Percentiles rank a stretch among this genome's conserved stretches.
These are phyloP conservation scores for Austroboletus eburneus DNA, from an alignment of 768 basidiomycete genomes.

Conservation along the genomic window DNA sequence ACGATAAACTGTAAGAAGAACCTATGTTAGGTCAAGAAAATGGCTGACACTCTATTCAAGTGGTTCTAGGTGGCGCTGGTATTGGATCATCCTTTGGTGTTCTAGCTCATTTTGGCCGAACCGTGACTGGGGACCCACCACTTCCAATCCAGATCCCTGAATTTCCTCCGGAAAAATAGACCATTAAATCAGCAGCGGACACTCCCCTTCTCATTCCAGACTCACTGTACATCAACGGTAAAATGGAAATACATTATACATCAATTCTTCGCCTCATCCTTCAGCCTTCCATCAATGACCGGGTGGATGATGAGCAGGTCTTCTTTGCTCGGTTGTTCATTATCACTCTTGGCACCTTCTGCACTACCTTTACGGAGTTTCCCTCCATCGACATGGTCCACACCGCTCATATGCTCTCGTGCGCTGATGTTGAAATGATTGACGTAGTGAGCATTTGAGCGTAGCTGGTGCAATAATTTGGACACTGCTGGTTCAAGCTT, in stretches of 20 bases:
- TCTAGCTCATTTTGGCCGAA: constrained; percentile 51
- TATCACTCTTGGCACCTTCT: constrained; percentile 6
- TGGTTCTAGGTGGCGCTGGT: constrained; percentile 69
- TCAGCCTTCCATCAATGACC: constrained; percentile 62
- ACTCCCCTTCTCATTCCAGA: not conserved
- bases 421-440: constrained; percentile 54
- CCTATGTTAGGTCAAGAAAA: not conserved
- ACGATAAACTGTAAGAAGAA: constrained; percentile 52
- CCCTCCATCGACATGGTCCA: constrained; percentile 51
- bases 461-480: constrained; percentile 41
- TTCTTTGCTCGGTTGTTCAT: constrained; percentile 28
- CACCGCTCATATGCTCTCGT: constrained; percentile 71
- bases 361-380: constrained; percentile 35
- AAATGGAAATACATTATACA: not conserved
- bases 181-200: not conserved
- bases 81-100: constrained; percentile 61
- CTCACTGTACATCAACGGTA: no score
- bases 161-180: constrained; percentile 10
- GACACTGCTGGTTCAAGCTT: constrained; percentile 48
- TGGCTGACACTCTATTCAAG: constrained; percentile 32
- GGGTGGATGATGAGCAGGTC: constrained; percentile 60
- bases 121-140: constrained; percentile 51
- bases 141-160: constrained; percentile 37
- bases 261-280: constrained; percentile 38
- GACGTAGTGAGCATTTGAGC: constrained; percentile 51